These are phyloP conservation scores for Alternaria sp. DNA, from an alignment of 2,329 filamentous ascomycete species.

Conservation along the genomic window DNA sequence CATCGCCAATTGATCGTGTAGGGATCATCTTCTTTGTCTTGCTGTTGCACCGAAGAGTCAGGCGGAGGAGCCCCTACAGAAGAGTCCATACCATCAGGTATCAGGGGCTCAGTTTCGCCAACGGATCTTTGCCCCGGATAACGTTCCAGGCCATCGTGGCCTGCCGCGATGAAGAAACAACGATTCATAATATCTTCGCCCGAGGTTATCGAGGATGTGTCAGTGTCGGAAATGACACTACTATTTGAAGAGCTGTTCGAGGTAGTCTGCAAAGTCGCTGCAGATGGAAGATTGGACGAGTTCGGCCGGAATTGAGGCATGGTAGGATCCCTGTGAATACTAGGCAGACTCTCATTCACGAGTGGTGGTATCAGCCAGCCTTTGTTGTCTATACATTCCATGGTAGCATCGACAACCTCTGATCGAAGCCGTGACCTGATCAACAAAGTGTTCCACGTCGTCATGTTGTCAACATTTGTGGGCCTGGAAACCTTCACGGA, in stretches of 20 bases:
- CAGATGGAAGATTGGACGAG: constrained; percentile 26
- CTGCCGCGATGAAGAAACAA: constrained; percentile 1
- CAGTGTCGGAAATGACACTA: constrained; percentile 3
- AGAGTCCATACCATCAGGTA: neutral
- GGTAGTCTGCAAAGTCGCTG: neutral
- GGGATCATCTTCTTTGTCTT: neutral
- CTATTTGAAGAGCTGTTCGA: constrained; percentile 1
- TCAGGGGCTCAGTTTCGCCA: neutral
- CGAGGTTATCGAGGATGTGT: constrained; percentile 1
- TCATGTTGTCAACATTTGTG: constrained; percentile 16
- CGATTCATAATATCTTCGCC: neutral
- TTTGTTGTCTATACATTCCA: constrained; percentile 14
- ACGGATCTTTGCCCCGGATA: neutral
- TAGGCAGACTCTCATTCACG: neutral
- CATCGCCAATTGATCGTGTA: constrained; percentile 5
- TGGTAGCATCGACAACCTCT: constrained; percentile 26
- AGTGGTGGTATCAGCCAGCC: constrained; percentile 23
- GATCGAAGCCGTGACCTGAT: constrained; percentile 26
- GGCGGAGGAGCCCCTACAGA: neutral
- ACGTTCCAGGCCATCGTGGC: constrained; percentile 4
- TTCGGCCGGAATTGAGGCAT: constrained; percentile 74
- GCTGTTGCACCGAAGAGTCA: neutral
- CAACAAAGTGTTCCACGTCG: constrained; percentile 34
- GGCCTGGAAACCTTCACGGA: constrained; percentile 12
- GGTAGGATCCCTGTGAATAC: constrained; percentile 61